Conservation (phyloP, 106 monocot species). For the Platanthera zijinensis region DNA sequence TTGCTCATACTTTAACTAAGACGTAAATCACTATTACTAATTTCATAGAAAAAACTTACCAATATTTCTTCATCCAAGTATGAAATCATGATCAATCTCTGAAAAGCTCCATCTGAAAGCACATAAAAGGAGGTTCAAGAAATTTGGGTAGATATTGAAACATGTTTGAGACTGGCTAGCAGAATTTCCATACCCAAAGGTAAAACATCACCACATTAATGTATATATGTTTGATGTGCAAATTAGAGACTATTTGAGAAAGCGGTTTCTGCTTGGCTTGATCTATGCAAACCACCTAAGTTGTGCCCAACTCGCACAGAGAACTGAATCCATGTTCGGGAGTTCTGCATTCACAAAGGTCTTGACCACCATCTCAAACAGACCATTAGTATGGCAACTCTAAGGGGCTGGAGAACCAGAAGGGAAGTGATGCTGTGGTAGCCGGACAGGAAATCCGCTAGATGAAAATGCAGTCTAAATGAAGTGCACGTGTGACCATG, state of each 20-base stretch:
- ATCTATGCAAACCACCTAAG: no score
- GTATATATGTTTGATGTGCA: not conserved
- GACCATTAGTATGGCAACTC: not conserved
- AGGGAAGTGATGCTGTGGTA: not conserved
- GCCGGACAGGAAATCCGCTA: no score
- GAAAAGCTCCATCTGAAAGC: conserved; percentile 61
- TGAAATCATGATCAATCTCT: conserved; percentile 90
- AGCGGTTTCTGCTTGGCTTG: no score
- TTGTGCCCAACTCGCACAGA: no score
- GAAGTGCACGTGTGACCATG: no score
- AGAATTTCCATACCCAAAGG: not conserved
- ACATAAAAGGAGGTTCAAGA: not conserved
- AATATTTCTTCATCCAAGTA: conserved; percentile 98
- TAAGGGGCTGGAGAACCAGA: not conserved
- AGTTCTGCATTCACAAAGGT: no score
- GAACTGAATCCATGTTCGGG: no score
- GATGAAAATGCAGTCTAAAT: no score
- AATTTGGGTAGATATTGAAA: not conserved
- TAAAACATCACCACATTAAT: not conserved
- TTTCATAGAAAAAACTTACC: conserved; percentile 35
- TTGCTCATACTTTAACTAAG: not conserved
- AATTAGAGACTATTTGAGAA: not conserved
- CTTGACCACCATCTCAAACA: no score
- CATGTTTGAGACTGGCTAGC: not conserved
- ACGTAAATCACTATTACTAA: not conserved